A percentile compares a stretch with the other conserved stretches of the same genome.
Conservation (phyloP, 1,284 basidiomycete genomes). For the Austropuccinia psidii region DNA sequence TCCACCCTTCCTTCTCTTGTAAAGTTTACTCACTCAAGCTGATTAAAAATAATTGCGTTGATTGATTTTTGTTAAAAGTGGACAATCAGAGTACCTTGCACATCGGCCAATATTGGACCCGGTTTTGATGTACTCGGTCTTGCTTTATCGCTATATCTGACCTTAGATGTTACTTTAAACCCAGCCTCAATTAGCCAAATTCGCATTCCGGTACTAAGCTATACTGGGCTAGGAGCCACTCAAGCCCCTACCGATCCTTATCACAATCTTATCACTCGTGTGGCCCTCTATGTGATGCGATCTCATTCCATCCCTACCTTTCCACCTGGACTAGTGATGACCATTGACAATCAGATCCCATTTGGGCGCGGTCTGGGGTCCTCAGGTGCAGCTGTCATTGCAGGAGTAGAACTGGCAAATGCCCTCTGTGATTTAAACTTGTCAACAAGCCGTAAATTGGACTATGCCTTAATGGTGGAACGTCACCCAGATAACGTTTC, state of each 20-base stretch:
- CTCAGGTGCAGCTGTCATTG: constrained; percentile 95
- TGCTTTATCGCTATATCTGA: constrained; percentile 80
- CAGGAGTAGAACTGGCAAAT: constrained; percentile 83
- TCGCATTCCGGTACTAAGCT: constrained; percentile 36
- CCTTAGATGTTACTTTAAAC: constrained; percentile 60
- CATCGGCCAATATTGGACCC: constrained; percentile 96
- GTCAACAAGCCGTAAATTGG: constrained; percentile 66
- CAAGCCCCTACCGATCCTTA: constrained; percentile 64
- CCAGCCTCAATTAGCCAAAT: not conserved
- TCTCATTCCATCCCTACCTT: constrained; percentile 69
- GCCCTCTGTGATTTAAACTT: constrained; percentile 69
- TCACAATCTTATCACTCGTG: constrained; percentile 96
- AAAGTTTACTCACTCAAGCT: no score
- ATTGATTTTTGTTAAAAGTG: no score
- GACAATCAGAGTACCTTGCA: constrained; percentile 78
- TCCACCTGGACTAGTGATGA: constrained; percentile 64
- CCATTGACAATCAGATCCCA: constrained; percentile 85
- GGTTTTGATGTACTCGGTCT: constrained; percentile 98
- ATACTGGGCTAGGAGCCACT: constrained; percentile 44
- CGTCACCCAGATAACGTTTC: constrained; percentile 99
- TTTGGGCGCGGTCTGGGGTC: constrained; percentile 96
- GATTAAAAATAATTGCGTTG: no score
- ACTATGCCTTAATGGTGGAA: constrained; percentile 98
- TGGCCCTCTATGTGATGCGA: constrained; percentile 91
- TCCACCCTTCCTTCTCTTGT: no score